phyloP scores from a whole-genome alignment of 1,139 yeast species.

The Hansenula sp. region DNA sequence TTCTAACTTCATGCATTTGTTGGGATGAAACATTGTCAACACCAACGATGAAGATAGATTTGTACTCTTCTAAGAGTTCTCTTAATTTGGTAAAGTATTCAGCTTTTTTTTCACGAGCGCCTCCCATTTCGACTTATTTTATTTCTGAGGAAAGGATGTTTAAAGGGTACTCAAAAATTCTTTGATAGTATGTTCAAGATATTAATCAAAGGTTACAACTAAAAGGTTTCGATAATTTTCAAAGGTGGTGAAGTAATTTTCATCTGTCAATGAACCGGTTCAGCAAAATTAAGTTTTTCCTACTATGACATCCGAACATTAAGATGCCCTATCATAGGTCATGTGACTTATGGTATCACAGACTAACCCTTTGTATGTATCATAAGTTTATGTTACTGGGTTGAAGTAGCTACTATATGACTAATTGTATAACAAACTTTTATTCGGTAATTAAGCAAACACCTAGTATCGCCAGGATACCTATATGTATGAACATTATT shows the following conservation, averaged over 20 bases:
- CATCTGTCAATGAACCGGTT: neutral
- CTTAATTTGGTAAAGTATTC: conserved; percentile 95
- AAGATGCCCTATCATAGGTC: too few relatives aligned
- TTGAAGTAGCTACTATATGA: too few relatives aligned
- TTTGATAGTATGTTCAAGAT: neutral
- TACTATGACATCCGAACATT: neutral
- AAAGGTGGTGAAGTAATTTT: neutral
- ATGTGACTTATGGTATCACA: too few relatives aligned
- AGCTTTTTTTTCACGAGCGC: conserved; percentile 95
- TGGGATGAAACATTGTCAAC: conserved; percentile 99
- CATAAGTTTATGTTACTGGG: too few relatives aligned
- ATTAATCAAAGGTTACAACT: neutral
- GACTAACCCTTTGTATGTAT: too few relatives aligned
- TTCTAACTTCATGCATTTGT: conserved; percentile 99
- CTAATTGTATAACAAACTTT: too few relatives aligned
- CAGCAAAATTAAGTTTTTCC: neutral
- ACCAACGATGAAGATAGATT: conserved; percentile 97
- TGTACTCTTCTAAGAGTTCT: conserved; percentile 93
- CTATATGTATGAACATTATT: too few relatives aligned
- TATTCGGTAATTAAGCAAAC: too few relatives aligned
- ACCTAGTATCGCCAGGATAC: too few relatives aligned
- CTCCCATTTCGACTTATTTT: conserved; percentile 96
- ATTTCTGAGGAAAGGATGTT: conserved; percentile 84
- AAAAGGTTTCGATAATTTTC: neutral
- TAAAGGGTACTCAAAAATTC: conserved; percentile 52